Conservation (phyloP, 2,329 filamentous ascomycete species). For the Colletotrichum siamense region DNA sequence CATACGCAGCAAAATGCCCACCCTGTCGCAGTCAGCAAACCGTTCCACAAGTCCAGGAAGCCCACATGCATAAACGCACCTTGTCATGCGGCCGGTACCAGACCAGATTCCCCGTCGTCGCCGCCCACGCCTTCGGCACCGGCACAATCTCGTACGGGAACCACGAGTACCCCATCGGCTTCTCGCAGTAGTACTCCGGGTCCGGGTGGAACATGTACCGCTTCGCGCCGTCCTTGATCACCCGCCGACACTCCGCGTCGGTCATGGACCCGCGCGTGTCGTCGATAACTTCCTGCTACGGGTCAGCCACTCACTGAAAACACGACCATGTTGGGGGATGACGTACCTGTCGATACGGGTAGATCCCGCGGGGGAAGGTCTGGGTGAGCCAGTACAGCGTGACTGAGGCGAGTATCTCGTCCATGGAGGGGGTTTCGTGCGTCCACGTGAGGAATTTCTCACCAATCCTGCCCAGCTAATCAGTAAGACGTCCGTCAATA, state of each 20-base stretch:
- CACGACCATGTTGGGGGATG: accelerated
- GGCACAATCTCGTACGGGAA: not conserved
- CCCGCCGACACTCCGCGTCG: not conserved
- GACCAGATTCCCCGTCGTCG: not conserved
- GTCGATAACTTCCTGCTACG: not conserved
- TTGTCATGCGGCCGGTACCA: not conserved
- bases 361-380: not conserved
- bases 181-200: not conserved
- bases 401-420: not conserved
- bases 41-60: not conserved
- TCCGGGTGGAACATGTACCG: not conserved
- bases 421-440: not conserved
- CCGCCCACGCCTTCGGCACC: not conserved
- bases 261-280: not conserved
- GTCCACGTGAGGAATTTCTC: not conserved
- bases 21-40: not conserved
- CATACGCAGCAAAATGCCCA: not conserved
- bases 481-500: accelerated
- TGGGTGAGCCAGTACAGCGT: not conserved
- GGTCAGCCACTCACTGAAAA: not conserved
- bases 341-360: not conserved
- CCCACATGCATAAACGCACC: not conserved
- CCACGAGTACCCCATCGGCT: not conserved
- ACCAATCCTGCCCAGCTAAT: not conserved
- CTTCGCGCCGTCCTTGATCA: not conserved